phyloP scores from a whole-genome alignment of 1,139 yeast genomes.

The Zygotorulaspora mrakii region DNA sequence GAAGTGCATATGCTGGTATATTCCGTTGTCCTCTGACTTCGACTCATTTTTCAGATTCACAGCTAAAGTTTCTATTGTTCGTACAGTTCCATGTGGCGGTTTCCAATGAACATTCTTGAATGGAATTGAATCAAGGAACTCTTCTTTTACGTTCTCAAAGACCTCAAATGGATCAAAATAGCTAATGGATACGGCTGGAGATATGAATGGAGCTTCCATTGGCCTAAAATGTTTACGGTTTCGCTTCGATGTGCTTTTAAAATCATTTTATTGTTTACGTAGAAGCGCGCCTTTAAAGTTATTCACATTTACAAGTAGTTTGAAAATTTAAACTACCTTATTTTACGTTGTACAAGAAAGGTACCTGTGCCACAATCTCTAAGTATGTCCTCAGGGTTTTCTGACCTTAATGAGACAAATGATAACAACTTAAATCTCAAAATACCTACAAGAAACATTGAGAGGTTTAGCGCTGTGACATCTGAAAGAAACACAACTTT shows the following conservation, averaged over 20 bases:
- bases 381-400: conserved; percentile 1
- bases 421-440: conserved; percentile 6
- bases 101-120: conserved; percentile 80
- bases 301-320: too few relatives aligned
- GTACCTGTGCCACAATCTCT: not conserved
- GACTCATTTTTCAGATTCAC: conserved; percentile 60
- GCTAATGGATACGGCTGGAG: conserved; percentile 46
- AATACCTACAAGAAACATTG: conserved; percentile 13
- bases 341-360: not conserved
- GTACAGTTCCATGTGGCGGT: conserved; percentile 48
- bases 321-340: not conserved
- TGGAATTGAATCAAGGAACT: conserved; percentile 54
- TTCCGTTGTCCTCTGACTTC: conserved; percentile 7
- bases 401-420: not conserved
- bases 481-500: conserved; percentile 1
- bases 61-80: conserved; percentile 64
- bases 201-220: conserved; percentile 9
- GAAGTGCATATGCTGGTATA: conserved; percentile 43
- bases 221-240: not conserved
- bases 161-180: conserved; percentile 85
- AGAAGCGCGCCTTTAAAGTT: not conserved
- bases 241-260: too few relatives aligned
- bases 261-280: too few relatives aligned
- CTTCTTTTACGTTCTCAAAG: conserved; percentile 51
- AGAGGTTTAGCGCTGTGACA: conserved; percentile 10